Base-by-base conservation (phyloP, 2,329 filamentous ascomycete genomes). In the Apiospora marii region DNA sequence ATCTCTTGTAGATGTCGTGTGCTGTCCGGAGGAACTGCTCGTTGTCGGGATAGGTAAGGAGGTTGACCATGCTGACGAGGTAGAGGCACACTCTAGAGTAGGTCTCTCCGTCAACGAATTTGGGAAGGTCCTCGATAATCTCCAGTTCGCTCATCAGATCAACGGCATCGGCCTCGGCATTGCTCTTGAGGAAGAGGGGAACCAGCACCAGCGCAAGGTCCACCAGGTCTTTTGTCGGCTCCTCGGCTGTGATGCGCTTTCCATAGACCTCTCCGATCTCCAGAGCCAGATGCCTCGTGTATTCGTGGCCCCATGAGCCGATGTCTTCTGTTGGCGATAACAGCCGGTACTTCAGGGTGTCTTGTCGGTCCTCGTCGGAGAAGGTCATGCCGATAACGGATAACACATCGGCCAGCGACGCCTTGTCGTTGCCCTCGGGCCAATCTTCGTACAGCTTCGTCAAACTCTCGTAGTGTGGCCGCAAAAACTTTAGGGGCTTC, bases 381-480 rank as follows among this genome's bases (percentile, higher is more conserved):
- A 96, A 98, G 71, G 96, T 99, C 96, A 99, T 99, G 74, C 96
- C 96, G 77, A 99, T 93, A 68, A 99, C 96, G 19, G 96, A 99
- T 70, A 99, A 87, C 78, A 98, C 96, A 84, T 99, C 97, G 67
- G 96, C 97, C 76, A 99, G 87, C 4, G 95, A 90, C 74, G 92
- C 94, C 90, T 97, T 98, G 85, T 98, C 91, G 70, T 94, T 91
- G 75, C 94, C 91, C 72, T 89, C 89, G 4, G 93, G 89, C 96
- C 97, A 99, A 82, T 92, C 90, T 73, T 97, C 95, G 86, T 98
- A 98, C 41, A 95, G 87, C 83, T 93, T 93, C 75, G 93, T 93
- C 81, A 99, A 88, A 72, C 93, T 91, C 84, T 97, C 93, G 86
- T 98, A 99, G 84, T 99, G 96, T 77, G 96, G 96, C 86, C 96